Base-by-base conservation (phyloP, 208 protist species). In the Leishmania lainsoni region DNA sequence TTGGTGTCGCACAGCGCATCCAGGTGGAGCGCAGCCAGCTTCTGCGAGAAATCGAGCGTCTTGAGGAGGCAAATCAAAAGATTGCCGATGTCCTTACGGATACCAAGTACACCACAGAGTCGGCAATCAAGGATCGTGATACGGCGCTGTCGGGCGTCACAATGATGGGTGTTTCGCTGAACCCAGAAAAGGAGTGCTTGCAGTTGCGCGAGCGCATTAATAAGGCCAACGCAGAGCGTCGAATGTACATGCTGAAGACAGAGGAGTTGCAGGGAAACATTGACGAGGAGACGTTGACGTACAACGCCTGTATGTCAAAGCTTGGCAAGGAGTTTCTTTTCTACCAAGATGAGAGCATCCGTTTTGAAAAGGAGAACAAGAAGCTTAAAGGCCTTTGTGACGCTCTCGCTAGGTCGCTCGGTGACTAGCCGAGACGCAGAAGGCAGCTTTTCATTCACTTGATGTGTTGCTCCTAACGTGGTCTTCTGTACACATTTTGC, bases 321-420 rank as follows among this genome's bases (percentile, higher is more conserved):
- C 78, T 94, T 54, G 84, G 87, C 22, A 86, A 82, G 29, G 89
- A 95, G 54, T 87, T 97, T 81, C 79, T 91, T 45, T 81, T 90
- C 42, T 90, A 95, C 78, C 90, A 97, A 66, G 82, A 86, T 29
- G 90, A 94, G 84, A 88, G 85, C 70, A 72, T 84, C 1, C 85
- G 75, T 17, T 81, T 97, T 72, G 94, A 97, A 66, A 83, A 86
- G 66, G 94, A 95, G 75, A 96, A 95, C 83, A 81, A 88, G 48
- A 83, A 94, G 20, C 76, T 96, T 9, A 81, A 95, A 76, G 79
- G 58, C 51, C 80, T 93, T 3, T 97, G 94, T 77, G 94, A 97
- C 76, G 86, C 86, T 8, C 83, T 97, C 20, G 92, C 90, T 0
- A 81, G 75, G 32, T 82, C 89, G 45, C 78, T 95, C 48, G 81